Conservation (phyloP, 441 rosid species). For the Brassica balearica region DNA sequence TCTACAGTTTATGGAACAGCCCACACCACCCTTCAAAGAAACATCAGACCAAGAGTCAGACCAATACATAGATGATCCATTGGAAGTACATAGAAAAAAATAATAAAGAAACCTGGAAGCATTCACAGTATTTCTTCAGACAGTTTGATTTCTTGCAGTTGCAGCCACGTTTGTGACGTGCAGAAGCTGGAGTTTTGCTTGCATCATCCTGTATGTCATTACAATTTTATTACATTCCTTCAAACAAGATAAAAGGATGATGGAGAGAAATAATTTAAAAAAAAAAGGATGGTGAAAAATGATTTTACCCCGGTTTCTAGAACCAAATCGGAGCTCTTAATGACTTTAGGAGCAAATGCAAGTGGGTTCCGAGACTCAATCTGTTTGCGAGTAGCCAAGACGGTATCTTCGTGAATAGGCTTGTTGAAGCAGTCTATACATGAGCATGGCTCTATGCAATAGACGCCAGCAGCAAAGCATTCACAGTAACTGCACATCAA, state of each 20-base stretch:
- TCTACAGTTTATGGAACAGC: constrained; percentile 77
- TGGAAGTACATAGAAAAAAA: not conserved
- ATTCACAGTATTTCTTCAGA: constrained; percentile 96
- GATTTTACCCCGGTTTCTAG: constrained; percentile 69
- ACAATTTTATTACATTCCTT: not conserved
- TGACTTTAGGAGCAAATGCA: constrained; percentile 99
- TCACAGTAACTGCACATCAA: constrained; percentile 85
- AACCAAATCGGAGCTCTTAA: constrained; percentile 52
- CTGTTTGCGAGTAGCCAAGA: constrained; percentile 97
- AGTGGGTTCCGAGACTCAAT: constrained; percentile 98
- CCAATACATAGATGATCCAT: constrained; percentile 27
- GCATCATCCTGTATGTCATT: constrained; percentile 72
- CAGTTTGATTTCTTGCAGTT: constrained; percentile 99
- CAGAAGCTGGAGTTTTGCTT: constrained; percentile 94
- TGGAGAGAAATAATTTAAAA: not conserved
- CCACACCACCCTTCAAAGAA: constrained; percentile 65
- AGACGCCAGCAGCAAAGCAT: constrained; percentile 99
- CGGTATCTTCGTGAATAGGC: constrained; percentile 96
- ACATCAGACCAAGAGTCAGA: constrained; percentile 18
- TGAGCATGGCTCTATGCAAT: constrained; percentile 97
- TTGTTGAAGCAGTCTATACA: constrained; percentile 97
- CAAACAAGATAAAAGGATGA: not conserved
- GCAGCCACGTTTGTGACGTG: constrained; percentile 99
- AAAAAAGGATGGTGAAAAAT: not conserved
- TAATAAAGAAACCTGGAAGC: constrained; percentile 82